These are phyloP conservation scores for Nigrospora osmanthi DNA, from an alignment of 2,329 filamentous ascomycete genomes.

Conservation along the genomic window DNA sequence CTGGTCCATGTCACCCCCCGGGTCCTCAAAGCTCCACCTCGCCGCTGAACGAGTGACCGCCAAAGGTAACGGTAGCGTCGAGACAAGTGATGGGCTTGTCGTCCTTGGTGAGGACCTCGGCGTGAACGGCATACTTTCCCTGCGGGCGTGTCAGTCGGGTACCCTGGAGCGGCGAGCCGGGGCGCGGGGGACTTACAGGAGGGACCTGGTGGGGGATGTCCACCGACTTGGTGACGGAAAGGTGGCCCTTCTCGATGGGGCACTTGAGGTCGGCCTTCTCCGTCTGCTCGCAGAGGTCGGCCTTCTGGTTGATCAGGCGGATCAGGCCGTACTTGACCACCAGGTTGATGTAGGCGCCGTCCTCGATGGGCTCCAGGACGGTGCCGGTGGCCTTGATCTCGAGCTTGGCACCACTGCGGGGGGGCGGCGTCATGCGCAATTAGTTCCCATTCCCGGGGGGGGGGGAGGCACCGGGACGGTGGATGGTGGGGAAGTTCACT, in stretches of 20 bases:
- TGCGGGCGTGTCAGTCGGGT: slow-evolving; percentile 23
- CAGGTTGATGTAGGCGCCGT: slow-evolving; percentile 75
- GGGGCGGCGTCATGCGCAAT: not conserved
- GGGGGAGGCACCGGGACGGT: no score
- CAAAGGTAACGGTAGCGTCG: slow-evolving; percentile 64
- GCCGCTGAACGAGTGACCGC: slow-evolving; percentile 18
- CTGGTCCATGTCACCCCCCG: no score
- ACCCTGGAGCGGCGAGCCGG: not conserved
- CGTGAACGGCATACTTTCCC: slow-evolving; percentile 85
- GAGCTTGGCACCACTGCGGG: slow-evolving; percentile 63
- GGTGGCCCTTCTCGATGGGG: slow-evolving; percentile 72
- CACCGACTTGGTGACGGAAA: slow-evolving; percentile 71
- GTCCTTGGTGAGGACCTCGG: slow-evolving; percentile 73
- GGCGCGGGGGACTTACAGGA: slow-evolving; percentile 57
- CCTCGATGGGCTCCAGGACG: slow-evolving; percentile 63
- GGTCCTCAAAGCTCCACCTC: no score
- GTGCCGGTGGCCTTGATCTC: slow-evolving; percentile 70
- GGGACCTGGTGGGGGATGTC: slow-evolving; percentile 82
- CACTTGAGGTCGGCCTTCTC: slow-evolving; percentile 83
- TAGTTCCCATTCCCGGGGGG: no score
- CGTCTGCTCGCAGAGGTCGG: slow-evolving; percentile 84
- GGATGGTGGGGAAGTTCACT: not conserved
- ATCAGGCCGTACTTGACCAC: slow-evolving; percentile 94
- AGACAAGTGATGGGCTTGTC: slow-evolving; percentile 78
- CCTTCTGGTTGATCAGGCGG: slow-evolving; percentile 70